Evolutionary conservation across 306 rosid genomes (phyloP), one percentile per base, ranked within the genome.

Genomic region (Fragaria ananassa): DNA sequence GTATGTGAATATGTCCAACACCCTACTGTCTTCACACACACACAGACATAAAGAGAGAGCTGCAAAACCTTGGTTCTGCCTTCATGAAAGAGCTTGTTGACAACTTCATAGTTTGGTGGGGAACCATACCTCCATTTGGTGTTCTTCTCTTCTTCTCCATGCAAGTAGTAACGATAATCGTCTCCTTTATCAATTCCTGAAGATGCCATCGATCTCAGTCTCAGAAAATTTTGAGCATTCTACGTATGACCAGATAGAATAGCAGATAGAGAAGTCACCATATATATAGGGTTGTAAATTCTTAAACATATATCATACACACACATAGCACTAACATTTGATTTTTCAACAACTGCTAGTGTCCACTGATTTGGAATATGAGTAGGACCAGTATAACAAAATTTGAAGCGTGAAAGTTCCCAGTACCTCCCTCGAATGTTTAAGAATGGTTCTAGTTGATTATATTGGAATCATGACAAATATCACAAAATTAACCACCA

Each of bases 61-160:
- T 41, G 71, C 10, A 64, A 41, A 0, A 81, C 90, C 87, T 88
- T 90, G 61, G 90, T 90, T 85, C 84, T 84, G 79, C 89, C 96
- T 46, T 85, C 77, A 74, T 87, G 90, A 49, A 88, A 91, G 35
- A 91, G 89, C 70, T 84, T 87, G 84, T 91, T 85, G 51, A 82
- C 93, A 65, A 9, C 85, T 27, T 78, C 89, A 27, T 87, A 89
- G 46, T 64, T 87, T 9, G 96, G 93, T 60, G 85, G 83, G 29
- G 42, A 77, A 42, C 92, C 93, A 61, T 45, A 87, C 71, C 60
- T 89, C 96, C 96, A 91, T 57, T 80, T 71, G 75, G 79, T 89
- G 82, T 87, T 78, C 83, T 81, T 84, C 76, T 85, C 88, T 23
- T 31, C 80, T 18, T 91, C 96, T 42, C 71, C 87, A 13, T 68